A percentile compares a stretch with the other conserved stretches of the same genome.
Conservation (phyloP, 1,284 basidiomycete genomes). For the Naganishia sp. region DNA sequence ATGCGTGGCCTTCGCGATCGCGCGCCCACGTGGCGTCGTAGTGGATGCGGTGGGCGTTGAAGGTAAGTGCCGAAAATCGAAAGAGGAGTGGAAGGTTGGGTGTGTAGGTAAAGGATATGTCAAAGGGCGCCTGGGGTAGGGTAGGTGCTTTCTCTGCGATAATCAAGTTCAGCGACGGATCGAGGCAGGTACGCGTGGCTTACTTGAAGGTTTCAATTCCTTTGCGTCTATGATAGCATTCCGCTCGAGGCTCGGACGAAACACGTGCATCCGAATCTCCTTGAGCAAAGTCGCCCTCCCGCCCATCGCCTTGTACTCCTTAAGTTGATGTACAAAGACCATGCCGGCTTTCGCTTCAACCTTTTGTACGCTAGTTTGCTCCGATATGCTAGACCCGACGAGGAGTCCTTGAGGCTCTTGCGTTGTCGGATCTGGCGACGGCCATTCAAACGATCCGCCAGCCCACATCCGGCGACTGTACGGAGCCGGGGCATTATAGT, state of each 20-base stretch:
- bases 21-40: slow-evolving; percentile 61
- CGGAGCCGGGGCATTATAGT: slow-evolving; percentile 63
- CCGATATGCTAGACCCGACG: slow-evolving; percentile 59
- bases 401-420: slow-evolving; percentile 52
- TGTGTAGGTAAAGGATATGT: slow-evolving; percentile 66
- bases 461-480: slow-evolving; percentile 83
- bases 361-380: slow-evolving; percentile 59
- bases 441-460: slow-evolving; percentile 70
- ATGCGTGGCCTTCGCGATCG: slow-evolving; percentile 64
- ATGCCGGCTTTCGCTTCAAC: slow-evolving; percentile 71
- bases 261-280: slow-evolving; percentile 75
- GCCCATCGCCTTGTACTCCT: slow-evolving; percentile 51
- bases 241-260: slow-evolving; percentile 54
- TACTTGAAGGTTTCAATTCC: neutral
- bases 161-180: neutral
- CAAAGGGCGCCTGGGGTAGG: slow-evolving; percentile 49
- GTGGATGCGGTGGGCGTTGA: slow-evolving; percentile 52
- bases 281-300: slow-evolving; percentile 60
- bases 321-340: slow-evolving; percentile 72
- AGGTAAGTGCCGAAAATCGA: slow-evolving; percentile 79
- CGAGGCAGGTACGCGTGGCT: neutral
- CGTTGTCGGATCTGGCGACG: slow-evolving; percentile 42
- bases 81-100: slow-evolving; percentile 73
- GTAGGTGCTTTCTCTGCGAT: neutral
- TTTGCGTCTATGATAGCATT: neutral